These are phyloP conservation scores for Arthrinium phaeospermum DNA, from an alignment of 2,329 filamentous ascomycete species.

Conservation along the genomic window DNA sequence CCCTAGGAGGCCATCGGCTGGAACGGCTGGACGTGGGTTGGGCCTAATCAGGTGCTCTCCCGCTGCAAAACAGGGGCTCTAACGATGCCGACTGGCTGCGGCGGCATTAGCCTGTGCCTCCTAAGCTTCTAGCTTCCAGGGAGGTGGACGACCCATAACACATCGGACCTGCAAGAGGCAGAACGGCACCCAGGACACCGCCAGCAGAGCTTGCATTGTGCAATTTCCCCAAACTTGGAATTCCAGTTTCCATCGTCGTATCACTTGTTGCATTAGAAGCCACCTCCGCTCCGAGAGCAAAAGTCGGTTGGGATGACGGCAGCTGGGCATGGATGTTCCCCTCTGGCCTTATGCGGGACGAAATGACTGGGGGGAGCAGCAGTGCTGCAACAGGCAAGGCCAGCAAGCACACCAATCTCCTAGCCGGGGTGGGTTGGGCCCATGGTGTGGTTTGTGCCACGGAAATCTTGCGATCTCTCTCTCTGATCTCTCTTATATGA, in stretches of 20 bases:
- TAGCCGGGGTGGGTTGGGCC: background rate
- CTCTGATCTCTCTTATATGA: conserved; percentile 29
- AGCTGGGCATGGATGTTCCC: conserved; percentile 16
- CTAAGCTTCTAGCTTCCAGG: background rate
- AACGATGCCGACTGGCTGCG: conserved; percentile 27
- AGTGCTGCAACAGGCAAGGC: no score
- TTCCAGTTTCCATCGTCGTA: conserved; percentile 24
- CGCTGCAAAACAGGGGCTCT: conserved; percentile 21
- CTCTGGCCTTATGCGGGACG: conserved; percentile 29
- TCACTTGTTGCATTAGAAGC: conserved; percentile 28
- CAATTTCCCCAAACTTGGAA: conserved; percentile 35
- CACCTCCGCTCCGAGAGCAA: conserved; percentile 13
- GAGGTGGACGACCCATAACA: background rate
- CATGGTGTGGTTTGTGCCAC: conserved; percentile 18
- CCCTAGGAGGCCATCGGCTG: background rate
- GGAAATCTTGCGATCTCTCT: conserved; percentile 13
- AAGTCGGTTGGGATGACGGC: background rate
- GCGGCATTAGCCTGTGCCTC: conserved; percentile 15
- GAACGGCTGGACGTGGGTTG: conserved; percentile 12
- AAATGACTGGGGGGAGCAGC: conserved; percentile 24
- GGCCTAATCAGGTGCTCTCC: conserved; percentile 24
- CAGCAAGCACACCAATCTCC: conserved; percentile 21
- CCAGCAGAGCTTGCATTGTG: conserved; percentile 28
- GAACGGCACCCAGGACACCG: background rate
- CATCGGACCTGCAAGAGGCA: background rate